Evolutionary conservation across 2,329 filamentous ascomycete species (phyloP).

Genomic region (Grosmannia serpens): DNA sequence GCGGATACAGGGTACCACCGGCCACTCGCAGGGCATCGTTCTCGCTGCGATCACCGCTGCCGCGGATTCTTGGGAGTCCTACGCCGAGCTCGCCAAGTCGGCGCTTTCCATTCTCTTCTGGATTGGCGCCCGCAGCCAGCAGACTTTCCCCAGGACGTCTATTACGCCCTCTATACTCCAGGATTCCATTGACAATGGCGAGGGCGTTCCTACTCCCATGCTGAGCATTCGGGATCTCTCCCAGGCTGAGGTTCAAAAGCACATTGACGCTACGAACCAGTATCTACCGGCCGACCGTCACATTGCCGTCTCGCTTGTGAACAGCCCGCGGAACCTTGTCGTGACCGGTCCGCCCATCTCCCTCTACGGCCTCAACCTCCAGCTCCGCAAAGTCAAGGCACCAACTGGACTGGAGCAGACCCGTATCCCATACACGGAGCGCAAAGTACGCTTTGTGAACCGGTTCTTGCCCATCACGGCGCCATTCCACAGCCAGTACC

Average conservation of each 20-base stretch:
- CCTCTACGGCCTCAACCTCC: slow-evolving; percentile 88
- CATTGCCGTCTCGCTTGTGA: slow-evolving; percentile 89
- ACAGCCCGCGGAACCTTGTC: slow-evolving; percentile 94
- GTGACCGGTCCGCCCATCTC: slow-evolving; percentile 94
- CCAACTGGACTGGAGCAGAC: slow-evolving; percentile 96
- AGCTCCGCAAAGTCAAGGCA: slow-evolving; percentile 92
- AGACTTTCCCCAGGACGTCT: slow-evolving; percentile 91
- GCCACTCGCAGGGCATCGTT: slow-evolving; percentile 93
- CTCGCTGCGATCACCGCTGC: slow-evolving; percentile 86
- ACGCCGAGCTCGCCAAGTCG: slow-evolving; percentile 65
- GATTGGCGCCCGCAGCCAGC: slow-evolving; percentile 94
- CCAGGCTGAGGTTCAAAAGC: slow-evolving; percentile 79
- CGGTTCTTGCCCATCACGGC: slow-evolving; percentile 95
- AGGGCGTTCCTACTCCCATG: slow-evolving; percentile 96
- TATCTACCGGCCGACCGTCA: slow-evolving; percentile 88
- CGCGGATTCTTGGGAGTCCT: slow-evolving; percentile 87
- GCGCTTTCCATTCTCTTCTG: slow-evolving; percentile 93
- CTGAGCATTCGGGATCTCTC: slow-evolving; percentile 91
- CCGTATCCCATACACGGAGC: slow-evolving; percentile 84
- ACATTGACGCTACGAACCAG: slow-evolving; percentile 94
- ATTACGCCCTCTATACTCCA: slow-evolving; percentile 82
- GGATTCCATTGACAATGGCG: slow-evolving; percentile 87
- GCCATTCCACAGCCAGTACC: slow-evolving; percentile 95
- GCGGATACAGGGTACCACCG: slow-evolving; percentile 76
- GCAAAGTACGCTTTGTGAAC: slow-evolving; percentile 93